These are phyloP conservation scores for Zasmidium citrigriseum DNA, from an alignment of 2,329 filamentous ascomycete species.

Conservation along the genomic window DNA sequence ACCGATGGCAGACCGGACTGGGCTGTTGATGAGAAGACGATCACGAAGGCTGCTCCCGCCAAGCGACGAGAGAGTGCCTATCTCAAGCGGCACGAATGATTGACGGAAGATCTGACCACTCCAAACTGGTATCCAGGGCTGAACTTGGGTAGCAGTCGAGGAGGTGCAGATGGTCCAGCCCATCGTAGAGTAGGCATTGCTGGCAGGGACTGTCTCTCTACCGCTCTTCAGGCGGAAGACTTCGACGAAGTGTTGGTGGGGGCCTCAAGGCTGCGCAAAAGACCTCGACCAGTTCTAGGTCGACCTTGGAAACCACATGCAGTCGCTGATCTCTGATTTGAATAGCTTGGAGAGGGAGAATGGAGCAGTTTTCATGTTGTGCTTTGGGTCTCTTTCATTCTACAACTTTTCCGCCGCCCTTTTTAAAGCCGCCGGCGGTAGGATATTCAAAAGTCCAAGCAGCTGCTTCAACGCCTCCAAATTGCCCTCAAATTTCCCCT, in stretches of 20 bases:
- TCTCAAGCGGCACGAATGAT: background rate
- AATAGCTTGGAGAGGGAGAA: background rate
- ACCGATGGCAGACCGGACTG: constrained; percentile 11
- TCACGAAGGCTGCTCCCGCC: background rate
- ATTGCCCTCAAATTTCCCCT: background rate
- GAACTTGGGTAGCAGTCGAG: too few species aligned
- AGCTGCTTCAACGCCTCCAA: background rate
- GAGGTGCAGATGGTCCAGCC: too few species aligned
- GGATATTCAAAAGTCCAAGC: background rate
- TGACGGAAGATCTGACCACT: background rate
- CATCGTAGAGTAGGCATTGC: too few species aligned
- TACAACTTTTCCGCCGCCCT: background rate
- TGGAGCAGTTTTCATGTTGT: background rate
- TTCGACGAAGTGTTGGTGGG: too few species aligned
- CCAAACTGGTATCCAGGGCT: too few species aligned
- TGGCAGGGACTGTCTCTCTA: too few species aligned
- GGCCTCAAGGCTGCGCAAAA: too few species aligned
- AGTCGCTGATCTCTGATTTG: too few species aligned
- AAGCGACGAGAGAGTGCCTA: constrained; percentile 6
- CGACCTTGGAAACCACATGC: too few species aligned
- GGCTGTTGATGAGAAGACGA: constrained; percentile 19
- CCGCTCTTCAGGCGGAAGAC: too few species aligned
- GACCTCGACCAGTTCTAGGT: too few species aligned
- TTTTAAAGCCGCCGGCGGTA: background rate
- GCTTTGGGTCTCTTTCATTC: background rate